Evolutionary conservation across 2,329 filamentous ascomycete species (phyloP).

Genomic region (Fusarium ramigenum): DNA sequence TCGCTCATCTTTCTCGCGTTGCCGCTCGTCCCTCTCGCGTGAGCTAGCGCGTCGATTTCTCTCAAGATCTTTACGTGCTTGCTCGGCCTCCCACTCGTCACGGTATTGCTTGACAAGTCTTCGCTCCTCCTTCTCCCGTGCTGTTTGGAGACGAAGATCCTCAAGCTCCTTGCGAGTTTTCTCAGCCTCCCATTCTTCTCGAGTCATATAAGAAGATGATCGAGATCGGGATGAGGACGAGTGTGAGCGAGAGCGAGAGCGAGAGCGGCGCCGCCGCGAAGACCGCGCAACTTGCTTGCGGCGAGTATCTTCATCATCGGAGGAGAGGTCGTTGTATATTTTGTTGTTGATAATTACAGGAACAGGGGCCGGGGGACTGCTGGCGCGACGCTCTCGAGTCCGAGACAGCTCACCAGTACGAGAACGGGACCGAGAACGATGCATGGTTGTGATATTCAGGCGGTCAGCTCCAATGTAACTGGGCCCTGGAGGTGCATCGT

Average conservation of each 20-base stretch:
- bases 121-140: slow-evolving; percentile 51
- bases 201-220: slow-evolving; percentile 52
- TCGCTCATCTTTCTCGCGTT: slow-evolving; percentile 26
- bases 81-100: slow-evolving; percentile 54
- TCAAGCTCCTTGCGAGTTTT: slow-evolving; percentile 55
- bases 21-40: slow-evolving; percentile 50
- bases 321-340: slow-evolving; percentile 60
- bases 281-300: slow-evolving; percentile 44
- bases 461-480: slow-evolving; percentile 57
- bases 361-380: slow-evolving; percentile 49
- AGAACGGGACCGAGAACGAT: slow-evolving; percentile 45
- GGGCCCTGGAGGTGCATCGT: slow-evolving; percentile 53
- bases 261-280: slow-evolving; percentile 43
- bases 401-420: slow-evolving; percentile 55
- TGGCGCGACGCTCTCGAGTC: slow-evolving; percentile 58
- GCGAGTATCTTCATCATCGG: slow-evolving; percentile 49
- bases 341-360: slow-evolving; percentile 68
- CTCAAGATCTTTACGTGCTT: slow-evolving; percentile 55
- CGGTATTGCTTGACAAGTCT: slow-evolving; percentile 52
- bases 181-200: slow-evolving; percentile 55
- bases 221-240: slow-evolving; percentile 49
- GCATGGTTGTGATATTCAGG: slow-evolving; percentile 54
- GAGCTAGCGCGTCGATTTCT: slow-evolving; percentile 54
- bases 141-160: slow-evolving; percentile 53
- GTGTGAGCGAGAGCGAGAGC: slow-evolving; percentile 45